phyloP scores from a whole-genome alignment of 2,329 filamentous ascomycete species.

The Aspergillus phoenicis region DNA sequence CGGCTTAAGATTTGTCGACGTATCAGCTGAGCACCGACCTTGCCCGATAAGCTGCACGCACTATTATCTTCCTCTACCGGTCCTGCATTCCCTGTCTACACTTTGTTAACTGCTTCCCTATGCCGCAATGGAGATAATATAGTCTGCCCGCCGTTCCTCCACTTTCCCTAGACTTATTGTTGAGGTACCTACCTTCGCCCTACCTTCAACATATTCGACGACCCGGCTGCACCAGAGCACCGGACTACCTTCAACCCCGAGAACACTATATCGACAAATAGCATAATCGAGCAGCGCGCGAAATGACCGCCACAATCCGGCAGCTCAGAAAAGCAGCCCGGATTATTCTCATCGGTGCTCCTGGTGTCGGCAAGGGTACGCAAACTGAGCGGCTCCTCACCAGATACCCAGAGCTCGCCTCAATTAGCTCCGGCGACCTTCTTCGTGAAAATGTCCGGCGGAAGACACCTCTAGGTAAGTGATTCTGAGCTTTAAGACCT shows the following conservation, averaged over 20 bases:
- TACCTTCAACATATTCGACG: neutral
- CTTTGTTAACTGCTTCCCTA: neutral
- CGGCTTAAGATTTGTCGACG: slow-evolving; percentile 16
- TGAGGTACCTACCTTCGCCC: neutral
- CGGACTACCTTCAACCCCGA: neutral
- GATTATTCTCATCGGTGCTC: slow-evolving; percentile 91
- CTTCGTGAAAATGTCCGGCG: slow-evolving; percentile 90
- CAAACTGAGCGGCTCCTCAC: slow-evolving; percentile 86
- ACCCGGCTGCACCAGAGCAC: neutral
- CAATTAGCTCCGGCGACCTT: slow-evolving; percentile 92
- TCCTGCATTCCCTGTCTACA: neutral
- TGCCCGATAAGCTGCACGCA: neutral
- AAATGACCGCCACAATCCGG: slow-evolving; percentile 41
- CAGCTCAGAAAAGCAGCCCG: slow-evolving; percentile 78
- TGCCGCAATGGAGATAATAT: slow-evolving; percentile 17
- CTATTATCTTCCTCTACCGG: neutral
- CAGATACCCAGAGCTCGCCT: slow-evolving; percentile 83
- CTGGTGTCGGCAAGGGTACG: slow-evolving; percentile 96
- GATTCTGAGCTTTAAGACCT: neutral
- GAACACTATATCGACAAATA: neutral
- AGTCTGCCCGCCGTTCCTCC: slow-evolving; percentile 6
- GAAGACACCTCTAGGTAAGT: slow-evolving; percentile 77
- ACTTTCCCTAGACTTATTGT: neutral
- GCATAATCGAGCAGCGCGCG: neutral
- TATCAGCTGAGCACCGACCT: slow-evolving; percentile 12